phyloP scores from a whole-genome alignment of 2,329 filamentous ascomycete genomes.

The Fusarium sororula region DNA sequence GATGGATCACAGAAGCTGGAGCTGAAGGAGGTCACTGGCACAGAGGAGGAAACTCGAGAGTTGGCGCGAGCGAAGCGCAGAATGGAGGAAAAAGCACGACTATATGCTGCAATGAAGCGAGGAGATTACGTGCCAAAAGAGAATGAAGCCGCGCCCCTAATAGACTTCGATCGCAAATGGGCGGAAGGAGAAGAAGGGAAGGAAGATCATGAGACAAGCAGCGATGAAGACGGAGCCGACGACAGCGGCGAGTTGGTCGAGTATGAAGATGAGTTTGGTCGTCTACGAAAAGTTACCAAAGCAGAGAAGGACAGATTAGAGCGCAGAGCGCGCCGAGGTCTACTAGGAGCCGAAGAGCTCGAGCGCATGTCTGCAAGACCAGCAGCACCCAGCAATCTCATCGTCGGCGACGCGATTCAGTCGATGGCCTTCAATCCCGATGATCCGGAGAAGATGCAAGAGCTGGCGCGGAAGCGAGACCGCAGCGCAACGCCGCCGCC shows the following conservation, averaged over 20 bases:
- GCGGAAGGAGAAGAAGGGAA: conserved; percentile 69
- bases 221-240: conserved; percentile 53
- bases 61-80: conserved; percentile 77
- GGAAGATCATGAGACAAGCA: conserved; percentile 67
- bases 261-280: conserved; percentile 91
- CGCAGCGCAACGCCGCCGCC: conserved; percentile 81
- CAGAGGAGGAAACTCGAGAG: conserved; percentile 72
- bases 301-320: conserved; percentile 73
- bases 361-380: conserved; percentile 74
- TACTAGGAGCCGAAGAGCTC: conserved; percentile 67
- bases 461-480: conserved; percentile 80
- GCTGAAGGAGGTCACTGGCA: conserved; percentile 62
- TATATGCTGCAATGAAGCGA: conserved; percentile 90
- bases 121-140: conserved; percentile 81
- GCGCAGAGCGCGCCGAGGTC: conserved; percentile 59
- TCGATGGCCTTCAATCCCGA: conserved; percentile 83
- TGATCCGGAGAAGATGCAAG: conserved; percentile 76
- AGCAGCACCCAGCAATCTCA: conserved; percentile 72
- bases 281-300: conserved; percentile 77
- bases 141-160: conserved; percentile 72
- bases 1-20: conserved; percentile 56
- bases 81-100: conserved; percentile 88
- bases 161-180: conserved; percentile 98
- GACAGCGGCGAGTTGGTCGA: conserved; percentile 75
- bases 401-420: conserved; percentile 88